Conservation (phyloP, 352 stramenopile species). For the Aphanomyces astaci region DNA sequence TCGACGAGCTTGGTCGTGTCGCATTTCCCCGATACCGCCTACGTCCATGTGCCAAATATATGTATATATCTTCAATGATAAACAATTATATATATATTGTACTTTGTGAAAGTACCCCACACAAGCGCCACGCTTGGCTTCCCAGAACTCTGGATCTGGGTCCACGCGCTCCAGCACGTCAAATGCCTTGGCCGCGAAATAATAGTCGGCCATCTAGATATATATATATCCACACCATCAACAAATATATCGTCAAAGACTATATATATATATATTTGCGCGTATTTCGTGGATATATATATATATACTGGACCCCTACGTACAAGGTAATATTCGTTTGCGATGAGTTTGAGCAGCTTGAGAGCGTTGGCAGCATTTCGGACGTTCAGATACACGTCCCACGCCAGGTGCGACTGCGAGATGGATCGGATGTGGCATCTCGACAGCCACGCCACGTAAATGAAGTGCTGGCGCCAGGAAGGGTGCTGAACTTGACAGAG, state of each 20-base stretch:
- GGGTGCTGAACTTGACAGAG: conserved; percentile 40
- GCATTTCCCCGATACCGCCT: conserved; percentile 16
- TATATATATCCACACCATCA: too few relatives aligned
- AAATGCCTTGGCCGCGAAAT: conserved; percentile 58
- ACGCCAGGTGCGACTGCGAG: conserved; percentile 32
- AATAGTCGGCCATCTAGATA: conserved; percentile 38
- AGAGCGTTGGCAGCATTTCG: conserved; percentile 45
- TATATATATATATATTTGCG: too few relatives aligned
- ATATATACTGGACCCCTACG: too few relatives aligned
- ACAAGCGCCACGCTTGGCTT: conserved; percentile 62
- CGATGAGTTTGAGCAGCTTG: conserved; percentile 59
- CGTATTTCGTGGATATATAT: too few relatives aligned
- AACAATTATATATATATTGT: not conserved
- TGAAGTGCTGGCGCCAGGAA: conserved; percentile 29
- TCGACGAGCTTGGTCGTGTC: conserved; percentile 11
- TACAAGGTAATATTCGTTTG: conserved; percentile 54
- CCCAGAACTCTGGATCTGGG: conserved; percentile 62
- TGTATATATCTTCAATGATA: not conserved
- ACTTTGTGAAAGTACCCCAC: conserved; percentile 56
- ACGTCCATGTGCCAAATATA: too few relatives aligned
- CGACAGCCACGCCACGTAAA: conserved; percentile 47
- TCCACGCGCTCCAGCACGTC: conserved; percentile 66
- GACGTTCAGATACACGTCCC: conserved; percentile 59
- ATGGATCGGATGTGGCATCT: conserved; percentile 44
- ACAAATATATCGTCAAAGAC: too few relatives aligned